phyloP scores from a whole-genome alignment of 257 asterid species.

The Solanum pimpinellifolium region DNA sequence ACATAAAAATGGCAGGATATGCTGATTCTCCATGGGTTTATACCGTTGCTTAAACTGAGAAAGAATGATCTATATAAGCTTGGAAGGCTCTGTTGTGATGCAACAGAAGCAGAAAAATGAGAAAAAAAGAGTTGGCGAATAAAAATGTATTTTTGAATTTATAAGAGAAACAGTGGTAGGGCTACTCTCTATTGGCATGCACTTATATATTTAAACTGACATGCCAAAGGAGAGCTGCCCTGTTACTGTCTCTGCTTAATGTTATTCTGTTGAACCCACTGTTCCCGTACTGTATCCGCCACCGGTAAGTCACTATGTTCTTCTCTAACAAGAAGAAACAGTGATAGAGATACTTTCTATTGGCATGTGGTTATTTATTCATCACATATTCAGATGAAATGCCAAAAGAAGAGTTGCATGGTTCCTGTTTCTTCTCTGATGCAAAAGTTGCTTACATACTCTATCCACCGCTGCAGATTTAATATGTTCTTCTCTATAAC shows the following conservation, averaged over 20 bases:
- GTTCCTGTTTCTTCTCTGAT: neutral
- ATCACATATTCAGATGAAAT: constrained; percentile 1
- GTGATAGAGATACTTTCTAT: constrained; percentile 30
- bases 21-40: no score
- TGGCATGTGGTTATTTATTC: constrained; percentile 15
- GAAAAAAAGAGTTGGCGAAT: neutral
- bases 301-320: neutral
- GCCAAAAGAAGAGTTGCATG: constrained; percentile 43
- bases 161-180: neutral
- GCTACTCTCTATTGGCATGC: neutral
- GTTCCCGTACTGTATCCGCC: no score
- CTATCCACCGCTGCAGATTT: neutral
- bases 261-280: no score
- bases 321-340: constrained; percentile 12
- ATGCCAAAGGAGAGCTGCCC: neutral
- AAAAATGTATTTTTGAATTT: neutral
- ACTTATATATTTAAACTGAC: neutral
- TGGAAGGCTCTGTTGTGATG: neutral
- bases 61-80: neutral
- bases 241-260: neutral
- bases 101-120: neutral
- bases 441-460: neutral
- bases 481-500: neutral
- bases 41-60: neutral
- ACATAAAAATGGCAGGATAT: neutral